Evolutionary conservation across 2,329 filamentous ascomycete genomes (phyloP), one percentile per base, ranked within the genome.

Genomic region (Aspergillus brunneoviolaceus): DNA sequence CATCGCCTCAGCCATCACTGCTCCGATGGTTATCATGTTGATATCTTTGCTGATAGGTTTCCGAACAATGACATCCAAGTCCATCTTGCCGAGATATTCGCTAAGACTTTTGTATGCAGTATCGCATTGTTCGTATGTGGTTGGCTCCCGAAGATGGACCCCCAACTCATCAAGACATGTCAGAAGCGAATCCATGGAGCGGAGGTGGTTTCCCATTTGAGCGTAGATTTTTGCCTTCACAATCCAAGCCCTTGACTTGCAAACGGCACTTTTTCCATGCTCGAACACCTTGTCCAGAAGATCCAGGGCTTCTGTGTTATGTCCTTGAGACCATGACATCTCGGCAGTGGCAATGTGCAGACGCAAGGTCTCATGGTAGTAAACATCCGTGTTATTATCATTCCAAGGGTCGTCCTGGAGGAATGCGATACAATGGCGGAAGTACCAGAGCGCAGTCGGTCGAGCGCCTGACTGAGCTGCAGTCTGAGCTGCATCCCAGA

Each of bases 231-330:
- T 86, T 5, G 91, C 92, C 71, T 92, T 88, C 39, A 97, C 80
- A 47, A 96, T 89, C 79, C 89, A 96, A 0, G 91, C 91, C 9
- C 90, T 88, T 1, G 91, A 90, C 77, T 91, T 95, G 74, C 96
- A 92, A 5, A 90, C 84, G 0, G 90, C 79, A 19, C 87, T 87
- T 65, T 84, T 87, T 0, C 90, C 91, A 67, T 90, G 84, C 33
- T 78, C 74, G 67, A 95, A 90, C 5, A 96, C 85, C 2, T 84
- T 85, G 23, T 85, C 77, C 12, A 96, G 83, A n/a, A 94, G 77
- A 29, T 82, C 79, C 48, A 88, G 84, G 23, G 91, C 90, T 55
- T 88, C 84, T 1, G 83, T 79, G 60, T 88, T 85, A 64, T 92
- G 85, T 4, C 87, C 87, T 80, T 93, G 89, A 69, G 90, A 92